Evolutionary conservation across 2,329 filamentous ascomycete genomes (phyloP).

Genomic region (Aaosphaeria arxii): DNA sequence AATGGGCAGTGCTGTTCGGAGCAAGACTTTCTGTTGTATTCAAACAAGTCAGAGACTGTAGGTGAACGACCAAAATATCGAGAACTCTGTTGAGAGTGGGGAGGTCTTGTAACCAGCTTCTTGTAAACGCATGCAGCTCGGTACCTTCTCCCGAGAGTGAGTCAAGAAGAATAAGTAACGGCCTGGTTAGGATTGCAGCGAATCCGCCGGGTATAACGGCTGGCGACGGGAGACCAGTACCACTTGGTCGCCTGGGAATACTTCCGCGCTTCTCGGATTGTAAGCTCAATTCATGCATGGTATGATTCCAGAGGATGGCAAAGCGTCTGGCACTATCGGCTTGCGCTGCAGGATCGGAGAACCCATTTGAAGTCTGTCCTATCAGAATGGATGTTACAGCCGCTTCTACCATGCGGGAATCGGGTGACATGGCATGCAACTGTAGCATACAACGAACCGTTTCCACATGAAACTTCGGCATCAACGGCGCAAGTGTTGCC

Average conservation of each 20-base stretch:
- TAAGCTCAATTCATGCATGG: constrained; percentile 39
- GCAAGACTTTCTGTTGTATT: constrained; percentile 12
- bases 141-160: constrained; percentile 69
- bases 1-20: constrained; percentile 5
- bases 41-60: constrained; percentile 30
- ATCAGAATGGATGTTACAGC: constrained; percentile 67
- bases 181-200: constrained; percentile 73
- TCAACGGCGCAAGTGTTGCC: constrained; percentile 74
- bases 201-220: constrained; percentile 52
- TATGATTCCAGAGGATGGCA: constrained; percentile 79
- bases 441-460: constrained; percentile 83
- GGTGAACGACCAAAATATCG: constrained; percentile 29
- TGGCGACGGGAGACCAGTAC: constrained; percentile 20
- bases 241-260: constrained; percentile 26
- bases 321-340: constrained; percentile 66
- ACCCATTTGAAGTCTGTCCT: constrained; percentile 3
- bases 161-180: constrained; percentile 79
- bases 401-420: constrained; percentile 75
- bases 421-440: constrained; percentile 69
- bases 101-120: constrained; percentile 72
- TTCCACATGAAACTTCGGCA: constrained; percentile 93
- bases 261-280: constrained; percentile 33
- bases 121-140: constrained; percentile 72
- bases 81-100: constrained; percentile 51
- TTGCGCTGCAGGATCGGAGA: neutral